Conservation (phyloP, 805 yeast species). For the Candida parachauliodes region DNA sequence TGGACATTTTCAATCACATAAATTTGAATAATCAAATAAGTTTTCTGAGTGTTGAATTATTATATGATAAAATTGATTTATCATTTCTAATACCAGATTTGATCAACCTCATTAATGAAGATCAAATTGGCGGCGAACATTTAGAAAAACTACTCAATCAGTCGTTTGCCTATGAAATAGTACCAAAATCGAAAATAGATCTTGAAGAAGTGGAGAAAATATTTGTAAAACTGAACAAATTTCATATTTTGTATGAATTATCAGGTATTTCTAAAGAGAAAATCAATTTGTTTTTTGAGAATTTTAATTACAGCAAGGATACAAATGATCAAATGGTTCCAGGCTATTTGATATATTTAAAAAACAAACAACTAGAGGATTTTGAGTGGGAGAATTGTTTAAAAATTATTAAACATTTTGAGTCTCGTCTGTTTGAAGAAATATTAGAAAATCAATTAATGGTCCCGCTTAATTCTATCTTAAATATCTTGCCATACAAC, state of each 20-base stretch:
- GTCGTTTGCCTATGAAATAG: not conserved
- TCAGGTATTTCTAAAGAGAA: not conserved
- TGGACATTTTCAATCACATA: conserved; percentile 49
- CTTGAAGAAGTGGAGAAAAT: conserved; percentile 1
- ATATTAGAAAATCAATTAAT: conserved; percentile 14
- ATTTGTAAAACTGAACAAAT: conserved; percentile 5
- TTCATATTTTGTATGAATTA: conserved; percentile 7
- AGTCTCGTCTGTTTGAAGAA: conserved; percentile 10
- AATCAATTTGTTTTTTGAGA: conserved; percentile 8
- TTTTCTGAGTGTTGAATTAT: conserved; percentile 7
- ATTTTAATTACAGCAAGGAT: conserved; percentile 32
- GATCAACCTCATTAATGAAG: conserved; percentile 4
- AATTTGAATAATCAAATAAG: not conserved
- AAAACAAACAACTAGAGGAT: conserved; percentile 1
- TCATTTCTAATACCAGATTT: conserved; percentile 4
- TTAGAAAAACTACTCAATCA: conserved; percentile 8
- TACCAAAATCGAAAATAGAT: not conserved
- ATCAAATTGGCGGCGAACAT: conserved; percentile 3
- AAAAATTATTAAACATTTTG: conserved; percentile 12
- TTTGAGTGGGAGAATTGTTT: conserved; percentile 17
- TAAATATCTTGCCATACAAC: conserved; percentile 35
- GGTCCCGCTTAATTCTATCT: conserved; percentile 21
- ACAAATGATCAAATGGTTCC: conserved; percentile 35
- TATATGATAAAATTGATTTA: conserved; percentile 8
- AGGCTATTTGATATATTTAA: conserved; percentile 23